Evolutionary conservation across 768 basidiomycete species (phyloP).

Genomic region (Cubamyces lactineus): DNA sequence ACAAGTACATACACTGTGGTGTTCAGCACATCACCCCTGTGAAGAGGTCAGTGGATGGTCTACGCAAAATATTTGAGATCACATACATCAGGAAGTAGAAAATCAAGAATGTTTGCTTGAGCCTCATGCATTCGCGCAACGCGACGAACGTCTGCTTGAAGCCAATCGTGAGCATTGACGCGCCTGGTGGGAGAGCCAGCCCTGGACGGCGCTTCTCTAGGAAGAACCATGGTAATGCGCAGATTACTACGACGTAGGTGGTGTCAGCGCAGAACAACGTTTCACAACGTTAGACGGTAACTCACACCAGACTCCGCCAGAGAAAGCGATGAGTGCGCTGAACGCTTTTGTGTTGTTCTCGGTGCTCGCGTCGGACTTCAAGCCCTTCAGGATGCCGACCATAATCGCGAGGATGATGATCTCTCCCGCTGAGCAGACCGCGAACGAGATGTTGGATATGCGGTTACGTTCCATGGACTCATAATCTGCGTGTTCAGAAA

Average conservation of each 20-base stretch:
- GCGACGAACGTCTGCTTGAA: conserved; percentile 69
- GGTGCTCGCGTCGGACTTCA: conserved; percentile 61
- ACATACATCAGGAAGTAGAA: conserved; percentile 78
- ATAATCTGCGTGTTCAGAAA: conserved; percentile 52
- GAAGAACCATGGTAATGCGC: conserved; percentile 75
- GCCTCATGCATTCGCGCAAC: conserved; percentile 61
- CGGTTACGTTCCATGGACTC: conserved; percentile 72
- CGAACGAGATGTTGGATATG: conserved; percentile 76
- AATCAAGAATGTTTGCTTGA: conserved; percentile 74
- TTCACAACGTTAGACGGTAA: conserved; percentile 12
- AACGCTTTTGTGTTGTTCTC: conserved; percentile 78
- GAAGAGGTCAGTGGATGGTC: neutral
- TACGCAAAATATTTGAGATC: neutral
- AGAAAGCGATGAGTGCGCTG: conserved; percentile 77
- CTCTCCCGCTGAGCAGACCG: conserved; percentile 71
- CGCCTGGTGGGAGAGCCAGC: conserved; percentile 57
- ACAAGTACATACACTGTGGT: conserved; percentile 59
- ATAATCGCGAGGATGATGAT: conserved; percentile 70
- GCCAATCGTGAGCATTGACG: conserved; percentile 62
- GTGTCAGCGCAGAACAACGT: neutral
- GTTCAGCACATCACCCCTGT: conserved; percentile 75
- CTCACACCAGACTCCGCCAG: conserved; percentile 76
- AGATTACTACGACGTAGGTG: conserved; percentile 48
- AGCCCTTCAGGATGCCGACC: conserved; percentile 72
- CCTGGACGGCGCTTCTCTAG: conserved; percentile 70